A percentile compares a stretch with the other conserved stretches of the same genome.
Conservation (phyloP, 495 filamentous ascomycete species). For the Rusavskia elegans region DNA sequence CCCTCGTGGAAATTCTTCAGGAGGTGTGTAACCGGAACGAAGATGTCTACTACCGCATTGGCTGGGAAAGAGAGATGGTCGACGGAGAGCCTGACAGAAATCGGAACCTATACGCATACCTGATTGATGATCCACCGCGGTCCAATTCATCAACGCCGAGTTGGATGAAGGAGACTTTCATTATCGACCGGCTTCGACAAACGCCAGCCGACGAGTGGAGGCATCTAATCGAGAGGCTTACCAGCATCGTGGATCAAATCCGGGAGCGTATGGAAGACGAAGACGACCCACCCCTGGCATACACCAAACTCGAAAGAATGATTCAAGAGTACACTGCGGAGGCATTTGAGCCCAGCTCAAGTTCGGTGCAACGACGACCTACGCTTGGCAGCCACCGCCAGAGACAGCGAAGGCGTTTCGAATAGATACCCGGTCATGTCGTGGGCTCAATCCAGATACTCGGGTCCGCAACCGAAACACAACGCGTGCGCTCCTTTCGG, state of each 20-base stretch:
- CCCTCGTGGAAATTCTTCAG: constrained; percentile 27
- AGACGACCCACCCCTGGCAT: constrained; percentile 10
- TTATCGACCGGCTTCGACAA: constrained; percentile 26
- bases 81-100: constrained; percentile 29
- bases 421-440: constrained; percentile 3
- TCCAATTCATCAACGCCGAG: not conserved
- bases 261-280: constrained; percentile 25
- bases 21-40: constrained; percentile 28
- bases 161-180: constrained; percentile 23
- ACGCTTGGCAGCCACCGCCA: constrained; percentile 7
- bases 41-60: constrained; percentile 26
- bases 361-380: constrained; percentile 1
- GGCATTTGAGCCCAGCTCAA: constrained; percentile 1
- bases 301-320: constrained; percentile 6
- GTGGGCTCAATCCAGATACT: too few relatives aligned
- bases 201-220: constrained; percentile 17
- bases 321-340: constrained; percentile 1
- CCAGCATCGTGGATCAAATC: constrained; percentile 20
- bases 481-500: too few relatives aligned
- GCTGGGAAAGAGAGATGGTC: constrained; percentile 23
- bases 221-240: constrained; percentile 18
- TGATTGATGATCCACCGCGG: constrained; percentile 21
- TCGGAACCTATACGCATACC: constrained; percentile 32
- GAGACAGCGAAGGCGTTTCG: constrained; percentile 7
- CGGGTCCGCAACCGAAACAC: too few relatives aligned